Conservation (phyloP, 306 rosid species). For the Begonia masoniana region DNA sequence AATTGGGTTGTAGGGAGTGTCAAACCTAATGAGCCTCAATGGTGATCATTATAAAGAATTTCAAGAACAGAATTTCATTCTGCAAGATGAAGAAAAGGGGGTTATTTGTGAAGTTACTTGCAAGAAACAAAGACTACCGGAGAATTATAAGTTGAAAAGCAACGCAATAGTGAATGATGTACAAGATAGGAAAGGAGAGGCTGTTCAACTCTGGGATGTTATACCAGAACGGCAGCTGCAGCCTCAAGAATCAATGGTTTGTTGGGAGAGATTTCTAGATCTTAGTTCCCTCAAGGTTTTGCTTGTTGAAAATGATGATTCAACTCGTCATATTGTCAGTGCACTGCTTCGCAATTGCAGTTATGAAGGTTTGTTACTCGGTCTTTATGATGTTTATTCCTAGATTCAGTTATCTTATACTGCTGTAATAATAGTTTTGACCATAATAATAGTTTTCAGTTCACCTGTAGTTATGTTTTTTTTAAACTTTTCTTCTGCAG, state of each 20-base stretch:
- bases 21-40: slow-evolving; percentile 37
- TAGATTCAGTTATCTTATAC: not conserved
- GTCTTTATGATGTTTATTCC: not conserved
- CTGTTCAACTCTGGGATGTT: slow-evolving; percentile 25
- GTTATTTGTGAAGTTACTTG: slow-evolving; percentile 20
- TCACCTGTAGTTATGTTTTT: no score
- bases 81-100: slow-evolving; percentile 26
- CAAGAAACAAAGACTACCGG: slow-evolving; percentile 17
- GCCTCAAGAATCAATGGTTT: slow-evolving; percentile 57
- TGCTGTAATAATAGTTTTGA: not conserved
- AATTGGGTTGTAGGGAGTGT: slow-evolving; percentile 33
- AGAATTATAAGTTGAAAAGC: slow-evolving; percentile 33
- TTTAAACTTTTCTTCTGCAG: no score
- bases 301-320: slow-evolving; percentile 81
- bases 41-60: slow-evolving; percentile 27
- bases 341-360: slow-evolving; percentile 93
- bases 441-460: no score
- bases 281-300: slow-evolving; percentile 72
- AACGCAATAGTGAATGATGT: slow-evolving; percentile 29
- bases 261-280: slow-evolving; percentile 92
- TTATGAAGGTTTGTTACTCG: slow-evolving; percentile 58
- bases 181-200: slow-evolving; percentile 28
- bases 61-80: slow-evolving; percentile 19
- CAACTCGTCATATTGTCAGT: slow-evolving; percentile 74
- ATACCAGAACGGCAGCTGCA: slow-evolving; percentile 33